Evolutionary conservation across 495 filamentous ascomycete species (phyloP).

Genomic region (Letharia lupina): DNA sequence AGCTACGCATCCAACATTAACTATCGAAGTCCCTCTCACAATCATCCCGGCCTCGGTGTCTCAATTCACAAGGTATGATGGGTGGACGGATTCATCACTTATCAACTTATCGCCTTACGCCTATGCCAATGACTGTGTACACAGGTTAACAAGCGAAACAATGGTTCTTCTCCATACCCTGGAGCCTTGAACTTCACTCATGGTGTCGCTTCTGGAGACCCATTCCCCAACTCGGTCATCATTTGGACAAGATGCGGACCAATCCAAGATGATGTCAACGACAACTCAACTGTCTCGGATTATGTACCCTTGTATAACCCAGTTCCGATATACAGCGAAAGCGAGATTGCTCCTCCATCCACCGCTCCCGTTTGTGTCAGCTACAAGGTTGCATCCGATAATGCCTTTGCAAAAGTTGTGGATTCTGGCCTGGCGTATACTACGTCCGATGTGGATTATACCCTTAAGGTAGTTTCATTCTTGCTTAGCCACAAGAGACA

Average conservation of each 20-base stretch:
- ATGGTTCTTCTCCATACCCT: conserved; percentile 32
- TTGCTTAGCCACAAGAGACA: not conserved
- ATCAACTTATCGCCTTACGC: not conserved
- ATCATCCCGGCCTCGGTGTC: conserved; percentile 51
- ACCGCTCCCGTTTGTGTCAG: conserved; percentile 51
- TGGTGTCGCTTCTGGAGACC: conserved; percentile 41
- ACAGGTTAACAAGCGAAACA: conserved; percentile 37
- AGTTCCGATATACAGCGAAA: conserved; percentile 38
- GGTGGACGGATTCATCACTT: conserved; percentile 28
- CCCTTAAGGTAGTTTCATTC: conserved; percentile 45
- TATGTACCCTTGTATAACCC: conserved; percentile 45
- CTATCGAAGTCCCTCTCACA: conserved; percentile 50
- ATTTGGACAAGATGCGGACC: conserved; percentile 59
- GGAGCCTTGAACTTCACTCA: conserved; percentile 49
- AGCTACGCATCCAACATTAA: conserved; percentile 43
- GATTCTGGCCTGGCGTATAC: conserved; percentile 51
- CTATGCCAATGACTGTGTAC: conserved; percentile 18
- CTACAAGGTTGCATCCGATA: conserved; percentile 43
- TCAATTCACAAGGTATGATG: conserved; percentile 38
- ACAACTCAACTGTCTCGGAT: conserved; percentile 51
- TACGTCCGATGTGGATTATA: conserved; percentile 61
- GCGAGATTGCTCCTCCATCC: conserved; percentile 41
- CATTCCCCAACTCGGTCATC: conserved; percentile 54
- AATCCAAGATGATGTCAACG: conserved; percentile 43
- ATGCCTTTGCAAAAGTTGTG: conserved; percentile 33